Percentiles rank a stretch among this genome's conserved stretches.
Conservation (phyloP, 441 rosid genomes). For the Erodium moschatum region DNA sequence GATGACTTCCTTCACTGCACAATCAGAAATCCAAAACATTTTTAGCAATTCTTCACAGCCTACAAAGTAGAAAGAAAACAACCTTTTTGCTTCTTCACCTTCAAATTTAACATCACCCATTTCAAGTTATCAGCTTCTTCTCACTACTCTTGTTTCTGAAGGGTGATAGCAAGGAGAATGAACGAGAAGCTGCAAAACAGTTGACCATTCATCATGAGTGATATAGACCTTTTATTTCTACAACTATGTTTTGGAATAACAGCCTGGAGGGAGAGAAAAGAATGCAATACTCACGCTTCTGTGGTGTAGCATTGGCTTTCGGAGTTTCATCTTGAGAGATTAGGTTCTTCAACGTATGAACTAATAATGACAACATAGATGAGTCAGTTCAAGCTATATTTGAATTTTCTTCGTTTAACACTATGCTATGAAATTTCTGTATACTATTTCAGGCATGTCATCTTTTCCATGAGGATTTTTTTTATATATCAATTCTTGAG, state of each 20-base stretch:
- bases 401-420: background rate
- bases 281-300: slow-evolving; percentile 46
- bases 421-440: background rate
- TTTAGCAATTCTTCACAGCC: background rate
- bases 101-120: slow-evolving; percentile 30
- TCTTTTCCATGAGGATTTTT: background rate
- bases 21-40: background rate
- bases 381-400: slow-evolving; percentile 14
- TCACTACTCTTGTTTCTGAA: slow-evolving; percentile 72
- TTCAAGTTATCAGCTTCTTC: slow-evolving; percentile 42
- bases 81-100: no score
- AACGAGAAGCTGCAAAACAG: slow-evolving; percentile 62
- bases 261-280: slow-evolving; percentile 3
- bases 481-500: no score
- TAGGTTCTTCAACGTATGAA: slow-evolving; percentile 73
- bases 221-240: slow-evolving; percentile 4
- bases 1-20: background rate
- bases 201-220: no score
- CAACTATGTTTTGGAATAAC: background rate
- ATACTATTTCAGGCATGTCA: background rate
- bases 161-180: slow-evolving; percentile 69
- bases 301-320: slow-evolving; percentile 36
- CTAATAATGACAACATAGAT: slow-evolving; percentile 35
- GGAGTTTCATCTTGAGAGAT: slow-evolving; percentile 79
- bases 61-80: slow-evolving; percentile 19